These are phyloP conservation scores for Penicillium sumatraense DNA, from an alignment of 2,329 filamentous ascomycete genomes.

Conservation along the genomic window DNA sequence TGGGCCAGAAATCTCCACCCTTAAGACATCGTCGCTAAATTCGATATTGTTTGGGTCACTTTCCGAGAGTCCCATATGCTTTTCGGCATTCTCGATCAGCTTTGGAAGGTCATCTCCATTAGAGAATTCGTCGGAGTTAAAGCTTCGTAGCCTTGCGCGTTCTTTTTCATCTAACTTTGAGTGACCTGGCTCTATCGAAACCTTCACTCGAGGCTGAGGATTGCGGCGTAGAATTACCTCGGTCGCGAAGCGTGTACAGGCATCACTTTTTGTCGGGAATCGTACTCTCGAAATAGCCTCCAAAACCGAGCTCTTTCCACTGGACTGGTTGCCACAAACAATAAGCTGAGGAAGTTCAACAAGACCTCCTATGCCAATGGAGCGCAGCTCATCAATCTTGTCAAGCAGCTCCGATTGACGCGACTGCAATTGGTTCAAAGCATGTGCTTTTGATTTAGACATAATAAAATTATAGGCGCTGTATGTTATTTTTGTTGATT, in stretches of 20 bases:
- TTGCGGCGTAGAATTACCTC: slow-evolving; percentile 59
- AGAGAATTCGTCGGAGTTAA: slow-evolving; percentile 22
- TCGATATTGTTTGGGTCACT: slow-evolving; percentile 45
- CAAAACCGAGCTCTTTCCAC: slow-evolving; percentile 65
- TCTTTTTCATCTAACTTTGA: slow-evolving; percentile 10
- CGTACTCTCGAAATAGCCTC: slow-evolving; percentile 67
- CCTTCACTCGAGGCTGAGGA: slow-evolving; percentile 15
- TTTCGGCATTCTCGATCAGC: slow-evolving; percentile 31
- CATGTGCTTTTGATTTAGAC: too few species aligned
- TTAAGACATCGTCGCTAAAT: slow-evolving; percentile 62
- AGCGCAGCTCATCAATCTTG: slow-evolving; percentile 5
- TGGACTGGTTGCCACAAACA: slow-evolving; percentile 67
- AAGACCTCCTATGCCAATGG: slow-evolving; percentile 4
- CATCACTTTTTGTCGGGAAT: slow-evolving; percentile 63
- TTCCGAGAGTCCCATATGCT: slow-evolving; percentile 30
- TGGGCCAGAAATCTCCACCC: slow-evolving; percentile 63
- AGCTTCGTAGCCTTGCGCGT: slow-evolving; percentile 17
- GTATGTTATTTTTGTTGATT: too few species aligned
- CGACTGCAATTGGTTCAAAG: too few species aligned
- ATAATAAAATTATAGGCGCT: too few species aligned
- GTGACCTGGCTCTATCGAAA: slow-evolving; percentile 47
- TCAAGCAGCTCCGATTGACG: neutral
- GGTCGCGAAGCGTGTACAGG: slow-evolving; percentile 67
- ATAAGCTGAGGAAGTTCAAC: slow-evolving; percentile 61
- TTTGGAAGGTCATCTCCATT: slow-evolving; percentile 18